Evolutionary conservation across 768 basidiomycete genomes (phyloP), one percentile per base, ranked within the genome.

Genomic region (Favolaschia claudopus): DNA sequence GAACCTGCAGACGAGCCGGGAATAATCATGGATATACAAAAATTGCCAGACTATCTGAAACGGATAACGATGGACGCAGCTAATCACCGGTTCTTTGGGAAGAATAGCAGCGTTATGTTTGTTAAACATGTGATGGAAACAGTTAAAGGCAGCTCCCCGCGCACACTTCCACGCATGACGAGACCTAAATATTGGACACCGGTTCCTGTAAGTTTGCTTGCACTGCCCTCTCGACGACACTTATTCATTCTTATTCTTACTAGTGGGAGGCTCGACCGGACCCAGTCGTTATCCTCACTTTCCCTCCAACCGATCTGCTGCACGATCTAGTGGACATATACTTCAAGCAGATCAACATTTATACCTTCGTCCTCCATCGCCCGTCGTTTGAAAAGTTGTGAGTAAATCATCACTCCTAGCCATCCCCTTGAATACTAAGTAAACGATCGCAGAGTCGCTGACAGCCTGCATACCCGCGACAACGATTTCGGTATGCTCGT

Each of bases 331-430:
- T 88, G 44, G 76, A 85, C 27, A 70, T 79, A 17, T 87, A 82
- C 60, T 89, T 89, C 65, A 57, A 49, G 0, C 47, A 76, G 33
- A 28, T 74, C 51, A 82, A 86, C 62, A 55, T 67, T 13, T 64
- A 74, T 28, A 60, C 71, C 1, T 83, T 84, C 1, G 65, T 89
- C 2, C 65, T 89, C 10, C 86, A 88, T 58, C 76, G 80, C 0
- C 78, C 79, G 1, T 76, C 77, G 15, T 87, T 89, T 55, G 74
- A 81, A 27, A 66, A 69, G 17, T 71, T 76, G 24, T 61, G n/a
- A n/a, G n/a, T n/a, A n/a, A n/a, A n/a, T n/a, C n/a, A n/a, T n/a
- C n/a, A n/a, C n/a, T n/a, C n/a, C n/a, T n/a, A n/a, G n/a, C n/a
- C n/a, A n/a, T n/a, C n/a, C n/a, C n/a, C n/a, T n/a, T n/a, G n/a